These are phyloP conservation scores for Cicer cuneatum DNA, from an alignment of 306 rosid species.

Conservation along the genomic window DNA sequence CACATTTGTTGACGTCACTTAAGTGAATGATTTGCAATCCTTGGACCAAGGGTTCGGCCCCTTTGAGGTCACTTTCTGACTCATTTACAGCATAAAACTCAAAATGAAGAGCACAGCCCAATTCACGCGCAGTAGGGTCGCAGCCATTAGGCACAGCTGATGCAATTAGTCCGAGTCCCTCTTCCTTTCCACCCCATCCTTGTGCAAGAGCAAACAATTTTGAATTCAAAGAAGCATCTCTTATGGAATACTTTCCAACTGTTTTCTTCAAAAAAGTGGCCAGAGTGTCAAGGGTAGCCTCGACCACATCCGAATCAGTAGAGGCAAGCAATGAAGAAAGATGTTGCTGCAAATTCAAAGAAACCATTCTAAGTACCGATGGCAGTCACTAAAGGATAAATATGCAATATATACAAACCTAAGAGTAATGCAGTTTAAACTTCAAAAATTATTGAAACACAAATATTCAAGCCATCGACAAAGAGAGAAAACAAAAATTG, in stretches of 20 bases:
- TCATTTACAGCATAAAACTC: constrained; percentile 87
- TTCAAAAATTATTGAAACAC: constrained; percentile 6
- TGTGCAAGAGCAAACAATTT: constrained; percentile 90
- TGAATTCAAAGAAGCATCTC: constrained; percentile 83
- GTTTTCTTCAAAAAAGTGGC: constrained; percentile 92
- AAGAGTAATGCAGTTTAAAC: constrained; percentile 15
- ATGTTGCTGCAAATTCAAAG: constrained; percentile 85
- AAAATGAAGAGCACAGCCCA: constrained; percentile 94
- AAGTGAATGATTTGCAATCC: constrained; percentile 89
- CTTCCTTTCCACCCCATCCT: constrained; percentile 99
- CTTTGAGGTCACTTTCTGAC: constrained; percentile 52
- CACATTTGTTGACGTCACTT: constrained; percentile 59
- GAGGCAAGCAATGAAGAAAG: constrained; percentile 94
- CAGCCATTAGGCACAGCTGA: constrained; percentile 72
- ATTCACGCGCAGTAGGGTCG: constrained; percentile 65
- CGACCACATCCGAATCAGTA: constrained; percentile 92
- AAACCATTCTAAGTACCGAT: constrained; percentile 37
- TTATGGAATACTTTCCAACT: constrained; percentile 81
- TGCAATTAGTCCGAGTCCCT: constrained; percentile 94
- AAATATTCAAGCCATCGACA: constrained; percentile 21
- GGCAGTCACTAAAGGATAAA: constrained; percentile 25
- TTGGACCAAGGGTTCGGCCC: constrained; percentile 50
- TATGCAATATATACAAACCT: background rate
- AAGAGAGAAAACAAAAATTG: constrained; percentile 11
- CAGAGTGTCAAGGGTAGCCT: constrained; percentile 92